A percentile compares a stretch with the other conserved stretches of the same genome.
phyloP scores from a whole-genome alignment of 1,284 basidiomycete genomes.

The Cystobasidium pallidum region DNA sequence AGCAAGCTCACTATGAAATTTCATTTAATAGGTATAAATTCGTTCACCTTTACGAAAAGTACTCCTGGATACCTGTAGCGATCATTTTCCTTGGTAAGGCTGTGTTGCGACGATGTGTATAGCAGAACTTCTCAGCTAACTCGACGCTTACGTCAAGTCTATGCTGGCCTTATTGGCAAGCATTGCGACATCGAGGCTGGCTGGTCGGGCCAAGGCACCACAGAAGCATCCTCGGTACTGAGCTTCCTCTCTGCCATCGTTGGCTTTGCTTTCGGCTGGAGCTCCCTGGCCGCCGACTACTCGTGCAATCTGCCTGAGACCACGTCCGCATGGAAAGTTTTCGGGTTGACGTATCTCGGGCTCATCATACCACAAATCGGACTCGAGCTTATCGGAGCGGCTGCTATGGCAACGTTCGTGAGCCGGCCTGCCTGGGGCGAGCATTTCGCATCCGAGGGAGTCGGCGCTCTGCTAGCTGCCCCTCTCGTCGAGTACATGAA shows the following conservation, averaged over 20 bases:
- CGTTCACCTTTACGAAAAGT: constrained; percentile 66
- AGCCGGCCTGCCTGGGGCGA: constrained; percentile 63
- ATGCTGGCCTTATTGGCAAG: constrained; percentile 44
- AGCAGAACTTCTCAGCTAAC: too few species aligned
- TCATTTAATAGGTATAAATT: constrained; percentile 60
- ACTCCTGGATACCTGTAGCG: constrained; percentile 76
- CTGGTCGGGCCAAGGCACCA: constrained; percentile 63
- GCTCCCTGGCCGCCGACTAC: constrained; percentile 68
- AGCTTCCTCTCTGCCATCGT: constrained; percentile 63
- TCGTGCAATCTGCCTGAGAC: constrained; percentile 58
- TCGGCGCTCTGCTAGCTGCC: constrained; percentile 61
- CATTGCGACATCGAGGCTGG: constrained; percentile 58
- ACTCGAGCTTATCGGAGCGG: constrained; percentile 77
- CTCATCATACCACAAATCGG: constrained; percentile 65
- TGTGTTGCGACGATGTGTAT: constrained; percentile 48
- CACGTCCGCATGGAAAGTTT: constrained; percentile 65
- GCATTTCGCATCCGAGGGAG: constrained; percentile 64
- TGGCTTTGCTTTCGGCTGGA: constrained; percentile 59
- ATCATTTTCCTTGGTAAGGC: constrained; percentile 66
- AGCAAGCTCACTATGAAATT: too few species aligned
- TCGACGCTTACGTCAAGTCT: constrained; percentile 1
- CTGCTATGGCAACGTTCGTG: constrained; percentile 64
- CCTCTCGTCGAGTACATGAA: constrained; percentile 52
- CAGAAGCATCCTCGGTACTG: constrained; percentile 70
- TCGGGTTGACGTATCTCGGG: constrained; percentile 73